These are phyloP conservation scores for Cladosporium phlei DNA, from an alignment of 2,329 filamentous ascomycete species.

Conservation along the genomic window DNA sequence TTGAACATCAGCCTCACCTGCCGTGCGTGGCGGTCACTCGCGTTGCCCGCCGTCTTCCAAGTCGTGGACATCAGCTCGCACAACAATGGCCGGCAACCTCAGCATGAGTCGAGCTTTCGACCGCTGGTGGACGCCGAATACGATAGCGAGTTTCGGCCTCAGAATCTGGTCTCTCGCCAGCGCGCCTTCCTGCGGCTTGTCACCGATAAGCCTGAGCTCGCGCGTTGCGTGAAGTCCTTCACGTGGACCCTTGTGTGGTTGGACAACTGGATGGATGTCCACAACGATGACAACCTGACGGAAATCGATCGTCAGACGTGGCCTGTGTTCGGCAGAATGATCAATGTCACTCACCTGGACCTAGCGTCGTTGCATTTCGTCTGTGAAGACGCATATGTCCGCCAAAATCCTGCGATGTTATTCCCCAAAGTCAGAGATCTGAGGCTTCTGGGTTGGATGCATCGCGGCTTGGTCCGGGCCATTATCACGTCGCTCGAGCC, in stretches of 20 bases:
- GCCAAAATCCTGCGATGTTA: slow-evolving; percentile 8
- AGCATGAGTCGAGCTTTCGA: background rate
- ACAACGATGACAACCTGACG: background rate
- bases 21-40: slow-evolving; percentile 10
- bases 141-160: slow-evolving; percentile 4
- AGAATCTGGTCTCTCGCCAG: slow-evolving; percentile 14
- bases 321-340: slow-evolving; percentile 10
- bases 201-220: slow-evolving; percentile 5
- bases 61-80: slow-evolving; percentile 16
- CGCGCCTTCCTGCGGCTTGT: slow-evolving; percentile 14
- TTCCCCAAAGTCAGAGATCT: slow-evolving; percentile 16
- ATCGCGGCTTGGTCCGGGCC: slow-evolving; percentile 13
- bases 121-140: slow-evolving; percentile 11
- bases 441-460: slow-evolving; percentile 15
- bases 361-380: slow-evolving; percentile 13
- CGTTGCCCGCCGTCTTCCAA: slow-evolving; percentile 9
- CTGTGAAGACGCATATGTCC: slow-evolving; percentile 3
- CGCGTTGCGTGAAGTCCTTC: slow-evolving; percentile 14
- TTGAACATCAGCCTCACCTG: slow-evolving; percentile 9
- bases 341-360: slow-evolving; percentile 14
- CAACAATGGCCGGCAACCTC: slow-evolving; percentile 12
- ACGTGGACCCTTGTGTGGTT: slow-evolving; percentile 16
- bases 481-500: slow-evolving; percentile 10
- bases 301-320: slow-evolving; percentile 14
- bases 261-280: no score